Base-by-base conservation (phyloP, 495 filamentous ascomycete species). In the Parmelia sp. region DNA sequence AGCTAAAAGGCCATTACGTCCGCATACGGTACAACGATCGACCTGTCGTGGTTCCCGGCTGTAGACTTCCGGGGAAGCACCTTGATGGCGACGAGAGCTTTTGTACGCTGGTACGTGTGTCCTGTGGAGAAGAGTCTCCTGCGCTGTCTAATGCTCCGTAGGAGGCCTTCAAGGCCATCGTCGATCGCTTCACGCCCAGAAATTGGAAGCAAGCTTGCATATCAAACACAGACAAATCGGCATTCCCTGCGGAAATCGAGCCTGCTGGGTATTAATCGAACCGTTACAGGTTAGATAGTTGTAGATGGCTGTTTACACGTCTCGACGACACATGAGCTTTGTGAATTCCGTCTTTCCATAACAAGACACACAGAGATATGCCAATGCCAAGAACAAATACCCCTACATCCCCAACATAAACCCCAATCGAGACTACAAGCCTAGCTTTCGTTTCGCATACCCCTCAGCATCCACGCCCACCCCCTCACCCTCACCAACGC, bases 1-100 rank as follows among this genome's bases (percentile, higher is more conserved):
- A 76, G 69, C 73, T 88, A 31, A 82, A 83, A 61, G 86, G 79
- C 2, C 90, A 96, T 76, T 98, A 89, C 76, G 93, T 98, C n/a
- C 85, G 94, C n/a, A 74, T 98, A 62, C 82, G 92, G 61, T 97
- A 94, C 74, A 97, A 98, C 68, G 93, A 97, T 73, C 78, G 80
- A 47, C 83, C 89, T 0, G 82, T 97, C 69, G 81, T 78, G 14
- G 83, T 97, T 58, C 92, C 92, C 9, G 91, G 91, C 35, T 98
- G 94, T 71, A 78, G 74, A 42, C 85, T 81, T 64, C 73, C 80
- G 1, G 90, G 90, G 36, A 96, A 92, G 47, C 94, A 98, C 75
- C 80, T 96, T 8, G 84, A 92, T 35, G 92, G 91, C 4, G 89
- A 98, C 71, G 88, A 92, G 66, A 89, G 82, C 29, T 96, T 98